Evolutionary conservation across 2,329 filamentous ascomycete species (phyloP).

Genomic region (Aspergillus fructus): DNA sequence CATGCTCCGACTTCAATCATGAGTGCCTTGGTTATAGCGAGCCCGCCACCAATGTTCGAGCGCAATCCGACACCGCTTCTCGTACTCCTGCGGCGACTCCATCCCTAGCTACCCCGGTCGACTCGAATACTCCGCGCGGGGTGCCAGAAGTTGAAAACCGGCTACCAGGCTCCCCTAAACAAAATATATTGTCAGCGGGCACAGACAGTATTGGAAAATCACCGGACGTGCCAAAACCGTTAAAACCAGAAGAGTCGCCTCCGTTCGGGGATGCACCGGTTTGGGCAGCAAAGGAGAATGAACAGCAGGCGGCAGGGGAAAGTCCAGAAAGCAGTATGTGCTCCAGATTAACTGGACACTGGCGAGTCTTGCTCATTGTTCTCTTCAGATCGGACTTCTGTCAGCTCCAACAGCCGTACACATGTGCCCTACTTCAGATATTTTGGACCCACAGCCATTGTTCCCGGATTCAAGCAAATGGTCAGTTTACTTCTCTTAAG

Average conservation of each 20-base stretch:
- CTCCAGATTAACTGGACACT: background rate
- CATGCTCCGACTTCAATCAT: slow-evolving; percentile 70
- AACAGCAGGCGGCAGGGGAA: slow-evolving; percentile 25
- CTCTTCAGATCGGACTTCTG: slow-evolving; percentile 34
- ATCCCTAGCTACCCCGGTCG: slow-evolving; percentile 19
- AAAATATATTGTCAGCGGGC: slow-evolving; percentile 5
- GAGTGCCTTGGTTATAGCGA: slow-evolving; percentile 67
- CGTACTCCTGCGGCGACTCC: slow-evolving; percentile 22
- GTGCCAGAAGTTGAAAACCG: slow-evolving; percentile 24
- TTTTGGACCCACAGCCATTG: slow-evolving; percentile 87
- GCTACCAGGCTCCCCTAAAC: slow-evolving; percentile 26
- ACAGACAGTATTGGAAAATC: slow-evolving; percentile 14
- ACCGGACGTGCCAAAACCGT: slow-evolving; percentile 14
- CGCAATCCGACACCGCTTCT: slow-evolving; percentile 30
- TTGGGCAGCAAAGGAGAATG: slow-evolving; percentile 24
- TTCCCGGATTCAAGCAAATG: slow-evolving; percentile 92
- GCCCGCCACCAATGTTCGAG: slow-evolving; percentile 31
- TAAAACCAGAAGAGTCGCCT: slow-evolving; percentile 19
- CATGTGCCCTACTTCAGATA: slow-evolving; percentile 84
- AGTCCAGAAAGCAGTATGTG: slow-evolving; percentile 41
- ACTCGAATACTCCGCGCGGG: slow-evolving; percentile 15
- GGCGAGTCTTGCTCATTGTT: slow-evolving; percentile 8
- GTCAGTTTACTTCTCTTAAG: slow-evolving; percentile 45
- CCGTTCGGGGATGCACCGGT: slow-evolving; percentile 17
- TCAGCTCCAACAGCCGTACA: slow-evolving; percentile 37